These are phyloP conservation scores for Talaromyces sp. DNA, from an alignment of 2,329 filamentous ascomycete genomes.

Conservation along the genomic window DNA sequence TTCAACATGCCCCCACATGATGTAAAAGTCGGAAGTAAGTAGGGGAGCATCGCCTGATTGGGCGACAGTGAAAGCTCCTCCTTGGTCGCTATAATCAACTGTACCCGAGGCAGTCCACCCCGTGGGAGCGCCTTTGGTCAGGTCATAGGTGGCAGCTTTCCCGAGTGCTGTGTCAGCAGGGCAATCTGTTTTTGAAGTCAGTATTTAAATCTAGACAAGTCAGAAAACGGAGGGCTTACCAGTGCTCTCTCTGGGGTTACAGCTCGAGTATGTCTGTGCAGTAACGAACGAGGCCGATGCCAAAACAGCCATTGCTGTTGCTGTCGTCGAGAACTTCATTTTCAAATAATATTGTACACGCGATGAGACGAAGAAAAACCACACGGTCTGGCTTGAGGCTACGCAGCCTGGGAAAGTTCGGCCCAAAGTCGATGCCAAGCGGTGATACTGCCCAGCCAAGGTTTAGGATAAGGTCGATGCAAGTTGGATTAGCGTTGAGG, in stretches of 20 bases:
- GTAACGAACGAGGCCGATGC: constrained; percentile 22
- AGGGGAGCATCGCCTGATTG: constrained; percentile 78
- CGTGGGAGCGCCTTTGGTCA: constrained; percentile 70
- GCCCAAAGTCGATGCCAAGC: background rate
- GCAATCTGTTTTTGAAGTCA: constrained; percentile 52
- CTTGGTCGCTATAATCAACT: constrained; percentile 65
- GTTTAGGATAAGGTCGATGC: background rate
- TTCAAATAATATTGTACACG: constrained; percentile 7
- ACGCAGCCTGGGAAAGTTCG: constrained; percentile 1
- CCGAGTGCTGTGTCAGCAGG: constrained; percentile 75
- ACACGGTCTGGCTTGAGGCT: background rate
- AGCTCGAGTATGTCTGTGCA: constrained; percentile 42
- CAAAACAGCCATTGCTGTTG: constrained; percentile 24
- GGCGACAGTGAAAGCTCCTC: constrained; percentile 80
- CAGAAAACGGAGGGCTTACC: background rate
- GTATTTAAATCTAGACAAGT: background rate
- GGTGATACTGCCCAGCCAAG: background rate
- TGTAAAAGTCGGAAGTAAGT: constrained; percentile 88
- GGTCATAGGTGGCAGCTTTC: constrained; percentile 77
- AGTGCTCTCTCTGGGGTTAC: constrained; percentile 38
- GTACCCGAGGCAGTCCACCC: constrained; percentile 67
- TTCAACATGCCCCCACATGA: constrained; percentile 96
- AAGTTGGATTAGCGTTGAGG: no score
- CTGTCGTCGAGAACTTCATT: constrained; percentile 28
- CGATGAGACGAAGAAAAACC: background rate